A percentile compares a stretch with the other conserved stretches of the same genome.
Conservation (phyloP, 2,329 filamentous ascomycete species). For the Coniochaeta prunicola region DNA sequence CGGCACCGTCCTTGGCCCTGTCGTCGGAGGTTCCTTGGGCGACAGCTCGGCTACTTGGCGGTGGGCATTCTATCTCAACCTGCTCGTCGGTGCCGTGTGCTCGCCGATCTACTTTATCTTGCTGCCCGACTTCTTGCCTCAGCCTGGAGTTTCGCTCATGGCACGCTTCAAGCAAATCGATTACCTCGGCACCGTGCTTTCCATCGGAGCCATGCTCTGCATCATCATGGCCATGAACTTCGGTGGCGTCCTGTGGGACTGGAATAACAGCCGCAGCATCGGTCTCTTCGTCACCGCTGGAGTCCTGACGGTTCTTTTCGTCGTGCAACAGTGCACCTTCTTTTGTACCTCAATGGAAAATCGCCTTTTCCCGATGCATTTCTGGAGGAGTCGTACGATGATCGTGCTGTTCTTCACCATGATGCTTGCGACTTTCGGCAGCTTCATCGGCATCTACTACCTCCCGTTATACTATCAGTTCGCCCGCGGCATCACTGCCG, state of each 20-base stretch:
- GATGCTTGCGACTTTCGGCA: constrained; percentile 6
- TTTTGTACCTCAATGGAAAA: constrained; percentile 29
- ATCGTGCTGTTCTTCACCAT: constrained; percentile 34
- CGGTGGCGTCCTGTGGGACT: constrained; percentile 40
- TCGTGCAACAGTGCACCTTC: constrained; percentile 33
- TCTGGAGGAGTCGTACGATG: constrained; percentile 28
- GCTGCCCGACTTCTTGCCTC: constrained; percentile 16
- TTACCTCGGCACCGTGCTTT: constrained; percentile 34
- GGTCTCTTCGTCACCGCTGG: constrained; percentile 28
- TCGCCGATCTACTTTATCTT: constrained; percentile 20
- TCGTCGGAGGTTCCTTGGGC: constrained; percentile 38
- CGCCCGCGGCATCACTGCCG: constrained; percentile 26
- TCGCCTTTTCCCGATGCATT: constrained; percentile 38
- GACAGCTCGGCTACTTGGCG: constrained; percentile 35
- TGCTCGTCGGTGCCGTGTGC: constrained; percentile 34
- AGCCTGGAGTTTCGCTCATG: constrained; percentile 8
- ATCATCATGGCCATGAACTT: constrained; percentile 43
- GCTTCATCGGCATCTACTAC: constrained; percentile 33
- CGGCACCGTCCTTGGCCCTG: constrained; percentile 37
- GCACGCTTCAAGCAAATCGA: constrained; percentile 28
- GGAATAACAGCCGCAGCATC: constrained; percentile 36
- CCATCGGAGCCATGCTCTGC: constrained; percentile 28
- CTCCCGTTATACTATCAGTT: constrained; percentile 48
- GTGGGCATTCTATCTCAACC: constrained; percentile 49
- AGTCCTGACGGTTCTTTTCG: constrained; percentile 33